A percentile compares a stretch with the other conserved stretches of the same genome.
phyloP scores from a whole-genome alignment of 495 filamentous ascomycete genomes.

The Sordaria brevicollis region DNA sequence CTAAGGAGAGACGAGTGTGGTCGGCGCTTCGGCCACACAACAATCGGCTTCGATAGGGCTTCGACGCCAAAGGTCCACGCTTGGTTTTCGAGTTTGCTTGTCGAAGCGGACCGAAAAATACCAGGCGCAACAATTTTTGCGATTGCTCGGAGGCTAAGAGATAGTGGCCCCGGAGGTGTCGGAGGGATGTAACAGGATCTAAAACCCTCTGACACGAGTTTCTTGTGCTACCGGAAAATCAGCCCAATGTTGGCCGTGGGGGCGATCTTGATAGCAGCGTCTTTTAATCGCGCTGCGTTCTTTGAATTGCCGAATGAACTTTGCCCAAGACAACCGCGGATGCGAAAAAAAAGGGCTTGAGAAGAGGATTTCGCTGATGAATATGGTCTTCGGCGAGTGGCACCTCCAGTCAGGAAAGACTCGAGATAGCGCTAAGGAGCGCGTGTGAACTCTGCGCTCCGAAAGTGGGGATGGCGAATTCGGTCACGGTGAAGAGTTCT shows the following conservation, averaged over 20 bases:
- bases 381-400: background rate
- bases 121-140: background rate
- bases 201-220: conserved; percentile 1
- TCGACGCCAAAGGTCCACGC: conserved; percentile 1
- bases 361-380: background rate
- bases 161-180: background rate
- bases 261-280: background rate
- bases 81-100: background rate
- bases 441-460: conserved; percentile 10
- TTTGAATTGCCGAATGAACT: background rate
- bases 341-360: background rate
- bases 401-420: background rate
- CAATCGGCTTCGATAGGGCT: conserved; percentile 19
- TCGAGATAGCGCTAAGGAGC: background rate
- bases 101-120: conserved; percentile 2
- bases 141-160: background rate
- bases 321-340: background rate
- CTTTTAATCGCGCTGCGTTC: background rate
- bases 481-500: conserved; percentile 14
- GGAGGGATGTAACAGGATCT: background rate
- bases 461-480: conserved; percentile 20
- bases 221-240: conserved; percentile 4
- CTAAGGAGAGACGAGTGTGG: conserved; percentile 50
- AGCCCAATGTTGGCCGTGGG: background rate
- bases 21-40: conserved; percentile 18